Evolutionary conservation across 73 alveolate genomes (phyloP), one percentile per base, ranked within the genome.

Genomic region (Paramecium sonneborni): DNA sequence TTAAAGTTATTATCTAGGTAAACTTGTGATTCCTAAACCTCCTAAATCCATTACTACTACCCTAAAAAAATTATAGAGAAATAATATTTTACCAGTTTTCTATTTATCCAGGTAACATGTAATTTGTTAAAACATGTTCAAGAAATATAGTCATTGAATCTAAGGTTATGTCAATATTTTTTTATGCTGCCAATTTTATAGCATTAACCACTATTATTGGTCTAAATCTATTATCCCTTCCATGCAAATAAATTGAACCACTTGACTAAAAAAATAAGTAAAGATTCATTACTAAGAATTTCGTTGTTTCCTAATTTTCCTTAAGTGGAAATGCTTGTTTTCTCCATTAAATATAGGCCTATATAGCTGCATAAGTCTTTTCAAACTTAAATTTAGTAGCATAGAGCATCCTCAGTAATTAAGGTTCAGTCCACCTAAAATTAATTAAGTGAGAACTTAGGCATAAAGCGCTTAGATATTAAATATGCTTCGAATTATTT

Each of bases 211-310:
- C 79, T 46, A 93, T 70, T 46, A 93, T 52, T 57, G 96, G 96
- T 32, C 96, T 57, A 38, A 86, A 93, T 48, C 94, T 37, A 43
- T 93, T 86, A 72, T 93, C 96, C 37, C 96, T 62, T n/a, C 96
- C 96, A 87, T 93, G 96, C 41, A 93, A 35, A 74, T 93, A 93
- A 18, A 93, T 86, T 7, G 94, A 92, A n/a, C 96, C 96, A 4
- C 48, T 88, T 26, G 34, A 43, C 94, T 88, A 10, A 26, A 20
- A 34, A n/a, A 9, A 28, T 72, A 72, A 10, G 12, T 37, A 6
- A 38, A 0, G 28, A 43, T 0, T 23, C 2, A 9, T 52, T 79
- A 79, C 90, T 62, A 79, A 46, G 44, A 43, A 79, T 44, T 23
- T 23, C 0, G 30, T 43, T 8, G 74, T 39, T 43, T 79, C 90